Percentiles rank a stretch among this genome's conserved stretches.
These are phyloP conservation scores for Santalum album DNA, from an alignment of 164 flowering plant genomes.

Conservation along the genomic window DNA sequence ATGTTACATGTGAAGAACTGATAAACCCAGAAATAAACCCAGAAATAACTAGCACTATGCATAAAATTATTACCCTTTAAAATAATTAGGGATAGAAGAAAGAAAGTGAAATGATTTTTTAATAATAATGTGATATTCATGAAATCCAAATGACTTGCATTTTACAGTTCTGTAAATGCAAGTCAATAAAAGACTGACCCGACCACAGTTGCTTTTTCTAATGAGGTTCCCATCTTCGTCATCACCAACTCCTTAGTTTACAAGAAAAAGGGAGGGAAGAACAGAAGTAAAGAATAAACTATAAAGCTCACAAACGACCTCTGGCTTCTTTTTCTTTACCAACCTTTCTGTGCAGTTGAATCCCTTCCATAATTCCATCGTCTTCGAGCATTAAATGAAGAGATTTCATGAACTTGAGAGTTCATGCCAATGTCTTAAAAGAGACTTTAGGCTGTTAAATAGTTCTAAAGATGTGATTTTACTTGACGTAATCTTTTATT, in stretches of 20 bases:
- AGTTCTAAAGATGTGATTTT: too few relatives aligned
- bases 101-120: too few relatives aligned
- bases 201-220: not conserved
- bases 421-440: too few relatives aligned
- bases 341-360: not conserved
- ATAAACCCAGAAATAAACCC: too few relatives aligned
- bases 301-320: not conserved
- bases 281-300: not conserved
- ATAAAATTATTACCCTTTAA: too few relatives aligned
- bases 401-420: too few relatives aligned
- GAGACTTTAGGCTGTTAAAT: too few relatives aligned
- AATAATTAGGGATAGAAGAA: too few relatives aligned
- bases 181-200: conserved; percentile 1
- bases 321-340: not conserved
- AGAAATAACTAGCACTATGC: too few relatives aligned
- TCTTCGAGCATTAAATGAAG: too few relatives aligned
- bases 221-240: not conserved
- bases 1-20: too few relatives aligned
- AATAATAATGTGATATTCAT: not conserved
- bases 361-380: not conserved
- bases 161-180: not conserved
- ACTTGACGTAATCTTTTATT: too few relatives aligned
- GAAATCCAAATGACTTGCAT: not conserved
- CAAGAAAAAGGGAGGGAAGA: not conserved
- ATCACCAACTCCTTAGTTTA: not conserved